Evolutionary conservation across 306 rosid species (phyloP).

Genomic region (Hippophae gyantsensis): DNA sequence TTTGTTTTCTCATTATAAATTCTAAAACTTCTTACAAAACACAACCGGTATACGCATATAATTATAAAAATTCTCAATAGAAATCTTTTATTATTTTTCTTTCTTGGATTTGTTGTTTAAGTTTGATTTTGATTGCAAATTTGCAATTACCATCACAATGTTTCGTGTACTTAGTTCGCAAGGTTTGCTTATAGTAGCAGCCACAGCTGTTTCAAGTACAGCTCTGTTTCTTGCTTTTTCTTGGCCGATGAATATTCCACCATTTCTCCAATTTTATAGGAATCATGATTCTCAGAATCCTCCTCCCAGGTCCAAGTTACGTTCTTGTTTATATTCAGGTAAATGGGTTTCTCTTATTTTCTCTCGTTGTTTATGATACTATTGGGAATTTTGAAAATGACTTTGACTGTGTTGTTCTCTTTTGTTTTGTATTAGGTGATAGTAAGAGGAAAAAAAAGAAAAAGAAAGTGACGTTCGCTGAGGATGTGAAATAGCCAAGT

Average conservation of each 20-base stretch:
- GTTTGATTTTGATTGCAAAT: too few relatives aligned
- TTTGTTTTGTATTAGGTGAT: slow-evolving; percentile 15
- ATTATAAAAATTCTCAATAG: too few relatives aligned
- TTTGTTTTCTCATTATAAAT: too few relatives aligned
- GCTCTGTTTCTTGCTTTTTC: slow-evolving; percentile 34
- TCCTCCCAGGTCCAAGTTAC: slow-evolving; percentile 18
- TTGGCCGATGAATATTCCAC: slow-evolving; percentile 3
- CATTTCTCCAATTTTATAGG: slow-evolving; percentile 5
- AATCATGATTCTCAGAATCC: background rate
- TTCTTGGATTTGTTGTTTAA: background rate
- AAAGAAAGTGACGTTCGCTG: slow-evolving; percentile 70
- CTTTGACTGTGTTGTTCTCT: background rate
- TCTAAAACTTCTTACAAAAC: too few relatives aligned
- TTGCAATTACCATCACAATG: slow-evolving; percentile 7
- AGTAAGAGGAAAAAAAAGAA: slow-evolving; percentile 39
- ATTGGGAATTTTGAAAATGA: too few relatives aligned
- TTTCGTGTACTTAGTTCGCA: slow-evolving; percentile 29
- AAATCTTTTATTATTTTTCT: too few relatives aligned
- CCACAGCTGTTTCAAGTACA: slow-evolving; percentile 36
- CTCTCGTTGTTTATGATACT: too few relatives aligned
- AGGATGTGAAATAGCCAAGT: slow-evolving; percentile 45
- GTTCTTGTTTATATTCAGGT: slow-evolving; percentile 68
- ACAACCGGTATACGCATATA: too few relatives aligned
- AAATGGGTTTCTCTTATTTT: background rate
- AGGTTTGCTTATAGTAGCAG: slow-evolving; percentile 31